Evolutionary conservation across 106 monocot genomes (phyloP).

Genomic region (Phalaenopsis aphrodite): DNA sequence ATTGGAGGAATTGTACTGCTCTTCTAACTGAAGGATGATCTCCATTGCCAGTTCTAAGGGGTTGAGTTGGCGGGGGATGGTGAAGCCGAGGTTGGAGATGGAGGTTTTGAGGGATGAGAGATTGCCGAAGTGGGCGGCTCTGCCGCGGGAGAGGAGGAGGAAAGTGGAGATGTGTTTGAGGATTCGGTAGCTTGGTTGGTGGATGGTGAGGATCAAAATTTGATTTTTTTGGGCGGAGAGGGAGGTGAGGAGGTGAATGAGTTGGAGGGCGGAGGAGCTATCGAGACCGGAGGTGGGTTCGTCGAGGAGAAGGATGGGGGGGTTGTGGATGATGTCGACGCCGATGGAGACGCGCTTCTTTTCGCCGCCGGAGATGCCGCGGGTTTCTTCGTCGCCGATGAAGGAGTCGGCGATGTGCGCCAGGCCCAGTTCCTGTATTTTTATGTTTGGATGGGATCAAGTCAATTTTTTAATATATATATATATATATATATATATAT

Average conservation of each 20-base stretch:
- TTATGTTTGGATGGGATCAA: background rate
- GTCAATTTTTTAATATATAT: too few species aligned
- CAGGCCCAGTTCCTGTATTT: slow-evolving; percentile 65
- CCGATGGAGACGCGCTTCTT: slow-evolving; percentile 80
- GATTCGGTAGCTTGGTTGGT: slow-evolving; percentile 89
- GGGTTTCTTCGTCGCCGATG: slow-evolving; percentile 53
- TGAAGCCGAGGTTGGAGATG: slow-evolving; percentile 35
- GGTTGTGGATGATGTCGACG: slow-evolving; percentile 80
- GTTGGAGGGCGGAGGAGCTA: slow-evolving; percentile 76
- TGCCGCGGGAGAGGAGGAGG: slow-evolving; percentile 63
- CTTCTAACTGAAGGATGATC: slow-evolving; percentile 43
- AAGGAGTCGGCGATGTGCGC: slow-evolving; percentile 58
- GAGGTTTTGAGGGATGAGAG: slow-evolving; percentile 51
- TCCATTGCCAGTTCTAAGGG: slow-evolving; percentile 86
- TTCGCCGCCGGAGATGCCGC: slow-evolving; percentile 89
- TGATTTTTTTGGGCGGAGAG: slow-evolving; percentile 56
- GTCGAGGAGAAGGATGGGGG: slow-evolving; percentile 77
- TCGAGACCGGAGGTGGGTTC: slow-evolving; percentile 97
- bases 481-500: too few species aligned
- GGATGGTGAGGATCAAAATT: slow-evolving; percentile 75
- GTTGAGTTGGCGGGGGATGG: slow-evolving; percentile 50
- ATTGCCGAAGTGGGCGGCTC: slow-evolving; percentile 46
- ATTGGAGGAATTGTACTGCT: background rate
- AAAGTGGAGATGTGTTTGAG: slow-evolving; percentile 55
- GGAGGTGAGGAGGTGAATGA: slow-evolving; percentile 53